phyloP scores from a whole-genome alignment of 1,139 yeast genomes.

The Candida sp. region DNA sequence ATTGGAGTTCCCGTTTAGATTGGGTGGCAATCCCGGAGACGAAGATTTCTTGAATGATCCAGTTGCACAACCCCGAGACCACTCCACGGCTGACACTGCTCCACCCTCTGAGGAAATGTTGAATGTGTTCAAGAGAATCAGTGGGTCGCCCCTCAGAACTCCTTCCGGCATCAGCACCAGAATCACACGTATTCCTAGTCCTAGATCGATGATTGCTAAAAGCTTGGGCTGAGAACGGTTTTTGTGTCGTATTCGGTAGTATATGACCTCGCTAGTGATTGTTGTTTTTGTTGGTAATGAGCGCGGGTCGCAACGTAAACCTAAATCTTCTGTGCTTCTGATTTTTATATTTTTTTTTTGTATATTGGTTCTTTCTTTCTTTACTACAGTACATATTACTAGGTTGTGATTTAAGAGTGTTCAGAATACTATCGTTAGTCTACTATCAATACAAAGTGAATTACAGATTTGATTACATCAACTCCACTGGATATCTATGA shows the following conservation, averaged over 20 bases:
- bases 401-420: too few relatives aligned
- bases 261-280: slow-evolving; percentile 1
- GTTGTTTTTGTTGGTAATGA: background rate
- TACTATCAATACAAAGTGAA: background rate
- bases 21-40: background rate
- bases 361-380: background rate
- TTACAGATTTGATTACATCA: background rate
- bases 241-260: background rate
- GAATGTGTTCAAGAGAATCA: background rate
- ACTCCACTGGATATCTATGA: background rate
- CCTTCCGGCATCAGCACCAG: background rate
- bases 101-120: slow-evolving; percentile 1
- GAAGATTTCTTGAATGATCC: background rate
- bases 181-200: slow-evolving; percentile 4
- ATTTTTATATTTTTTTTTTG: background rate
- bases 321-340: background rate
- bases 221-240: background rate
- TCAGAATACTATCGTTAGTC: too few relatives aligned
- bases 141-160: background rate
- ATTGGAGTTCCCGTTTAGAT: slow-evolving; percentile 27
- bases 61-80: background rate
- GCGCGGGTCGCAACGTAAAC: slow-evolving; percentile 3
- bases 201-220: slow-evolving; percentile 1
- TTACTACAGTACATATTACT: background rate
- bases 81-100: slow-evolving; percentile 1